Evolutionary conservation across 768 basidiomycete species (phyloP).

Genomic region (Leccinum truebloodii): DNA sequence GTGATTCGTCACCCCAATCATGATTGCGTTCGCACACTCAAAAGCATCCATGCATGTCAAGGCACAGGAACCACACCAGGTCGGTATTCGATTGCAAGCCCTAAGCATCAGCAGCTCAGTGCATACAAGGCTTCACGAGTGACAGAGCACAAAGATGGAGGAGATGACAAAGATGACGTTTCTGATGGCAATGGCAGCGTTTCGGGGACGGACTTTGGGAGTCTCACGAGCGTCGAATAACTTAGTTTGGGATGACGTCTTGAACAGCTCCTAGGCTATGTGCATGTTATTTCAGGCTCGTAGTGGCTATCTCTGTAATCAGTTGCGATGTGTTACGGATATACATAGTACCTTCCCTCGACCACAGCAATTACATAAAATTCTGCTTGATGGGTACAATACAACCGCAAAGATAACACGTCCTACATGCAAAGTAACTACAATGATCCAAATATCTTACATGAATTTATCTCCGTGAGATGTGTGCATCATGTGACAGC

Average conservation of each 20-base stretch:
- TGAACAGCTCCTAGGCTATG: constrained; percentile 2
- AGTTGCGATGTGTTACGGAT: constrained; percentile 1
- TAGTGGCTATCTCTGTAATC: background rate
- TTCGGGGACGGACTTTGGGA: constrained; percentile 45
- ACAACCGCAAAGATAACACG: background rate
- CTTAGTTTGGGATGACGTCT: constrained; percentile 1
- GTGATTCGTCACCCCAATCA: constrained; percentile 46
- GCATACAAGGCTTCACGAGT: constrained; percentile 19
- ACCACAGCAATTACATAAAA: background rate
- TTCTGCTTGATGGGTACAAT: background rate
- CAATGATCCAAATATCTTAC: constrained; percentile 12
- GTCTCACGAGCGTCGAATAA: constrained; percentile 54
- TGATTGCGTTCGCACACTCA: constrained; percentile 40
- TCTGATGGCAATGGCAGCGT: constrained; percentile 41
- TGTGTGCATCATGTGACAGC: background rate
- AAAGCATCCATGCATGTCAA: constrained; percentile 32
- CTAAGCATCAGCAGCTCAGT: constrained; percentile 23
- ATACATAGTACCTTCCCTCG: constrained; percentile 2
- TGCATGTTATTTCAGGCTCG: constrained; percentile 5
- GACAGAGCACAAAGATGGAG: constrained; percentile 16
- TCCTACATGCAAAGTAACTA: constrained; percentile 10
- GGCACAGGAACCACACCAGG: constrained; percentile 30
- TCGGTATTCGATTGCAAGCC: constrained; percentile 24
- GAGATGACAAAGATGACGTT: constrained; percentile 30
- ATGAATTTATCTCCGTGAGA: constrained; percentile 8